These are phyloP conservation scores for Onygenales sp. DNA, from an alignment of 2,329 filamentous ascomycete species.

Conservation along the genomic window DNA sequence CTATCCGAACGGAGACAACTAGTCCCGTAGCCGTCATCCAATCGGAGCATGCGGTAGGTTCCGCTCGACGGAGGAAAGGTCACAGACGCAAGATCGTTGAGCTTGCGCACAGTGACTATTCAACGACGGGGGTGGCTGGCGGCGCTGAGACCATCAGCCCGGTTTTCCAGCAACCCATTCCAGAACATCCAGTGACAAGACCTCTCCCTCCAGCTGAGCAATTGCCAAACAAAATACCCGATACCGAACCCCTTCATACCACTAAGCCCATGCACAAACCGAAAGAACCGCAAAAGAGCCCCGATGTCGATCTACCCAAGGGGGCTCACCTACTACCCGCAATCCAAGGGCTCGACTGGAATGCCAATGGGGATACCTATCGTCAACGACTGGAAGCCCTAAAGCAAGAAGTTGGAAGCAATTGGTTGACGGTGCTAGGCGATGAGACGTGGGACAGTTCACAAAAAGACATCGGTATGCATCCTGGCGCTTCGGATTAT, in stretches of 20 bases:
- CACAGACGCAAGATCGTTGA: slow-evolving; percentile 50
- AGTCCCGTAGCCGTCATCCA: slow-evolving; percentile 9
- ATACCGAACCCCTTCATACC: neutral
- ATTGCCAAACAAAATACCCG: neutral
- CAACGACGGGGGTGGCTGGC: neutral
- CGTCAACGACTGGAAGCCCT: slow-evolving; percentile 80
- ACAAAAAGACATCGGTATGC: slow-evolving; percentile 20
- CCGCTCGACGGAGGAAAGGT: slow-evolving; percentile 38
- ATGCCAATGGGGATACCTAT: slow-evolving; percentile 63
- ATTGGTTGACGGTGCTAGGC: slow-evolving; percentile 76
- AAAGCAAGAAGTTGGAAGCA: slow-evolving; percentile 73
- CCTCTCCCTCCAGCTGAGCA: neutral
- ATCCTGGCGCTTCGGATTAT: slow-evolving; percentile 21
- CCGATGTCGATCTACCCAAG: neutral
- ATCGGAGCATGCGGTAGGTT: slow-evolving; percentile 22
- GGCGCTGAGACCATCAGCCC: neutral
- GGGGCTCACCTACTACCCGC: slow-evolving; percentile 16
- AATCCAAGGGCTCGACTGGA: slow-evolving; percentile 22
- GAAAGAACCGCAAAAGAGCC: slow-evolving; percentile 1
- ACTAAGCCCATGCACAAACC: neutral
- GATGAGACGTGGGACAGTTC: slow-evolving; percentile 55
- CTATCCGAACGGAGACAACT: neutral
- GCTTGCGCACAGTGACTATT: slow-evolving; percentile 38
- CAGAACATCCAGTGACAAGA: neutral
- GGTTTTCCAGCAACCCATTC: neutral